Conservation (phyloP, 805 yeast species). For the Ascoidea rubescens region DNA sequence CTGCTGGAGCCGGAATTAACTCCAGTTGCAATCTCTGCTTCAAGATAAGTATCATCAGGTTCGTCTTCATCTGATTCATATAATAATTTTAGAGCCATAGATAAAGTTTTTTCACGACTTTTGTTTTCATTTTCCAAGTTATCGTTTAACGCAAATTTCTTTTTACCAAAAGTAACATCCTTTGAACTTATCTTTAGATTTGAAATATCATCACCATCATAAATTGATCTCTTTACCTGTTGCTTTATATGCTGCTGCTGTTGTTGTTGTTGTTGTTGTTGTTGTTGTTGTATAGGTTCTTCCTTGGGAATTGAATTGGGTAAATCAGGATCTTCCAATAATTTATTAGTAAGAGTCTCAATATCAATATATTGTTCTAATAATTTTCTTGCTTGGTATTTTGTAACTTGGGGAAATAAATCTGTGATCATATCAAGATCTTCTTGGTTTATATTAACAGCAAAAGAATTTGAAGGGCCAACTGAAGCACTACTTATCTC, state of each 20-base stretch:
- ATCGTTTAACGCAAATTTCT: constrained; percentile 13
- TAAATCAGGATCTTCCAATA: constrained; percentile 49
- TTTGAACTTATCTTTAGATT: constrained; percentile 17
- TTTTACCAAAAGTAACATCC: constrained; percentile 22
- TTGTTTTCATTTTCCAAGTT: constrained; percentile 20
- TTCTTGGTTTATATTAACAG: constrained; percentile 14
- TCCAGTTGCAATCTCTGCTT: constrained; percentile 5
- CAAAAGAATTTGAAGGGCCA: background rate
- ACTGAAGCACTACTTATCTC: constrained; percentile 1
- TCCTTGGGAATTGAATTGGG: constrained; percentile 18
- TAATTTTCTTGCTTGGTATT: constrained; percentile 31
- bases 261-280: constrained; percentile 7
- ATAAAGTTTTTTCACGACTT: constrained; percentile 40
- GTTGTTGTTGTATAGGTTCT: constrained; percentile 14
- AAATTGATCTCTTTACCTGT: constrained; percentile 13
- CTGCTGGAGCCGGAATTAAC: constrained; percentile 8
- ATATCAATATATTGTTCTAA: constrained; percentile 32
- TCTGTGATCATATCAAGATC: constrained; percentile 31
- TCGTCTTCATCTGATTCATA: constrained; percentile 77
- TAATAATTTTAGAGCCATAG: constrained; percentile 45
- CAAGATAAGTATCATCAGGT: constrained; percentile 55
- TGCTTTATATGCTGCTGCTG: background rate
- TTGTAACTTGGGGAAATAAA: constrained; percentile 51
- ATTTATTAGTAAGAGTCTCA: constrained; percentile 39
- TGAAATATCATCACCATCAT: constrained; percentile 20